Evolutionary conservation across 169 alveolate genomes (phyloP).

Genomic region (Theileria orientalis): DNA sequence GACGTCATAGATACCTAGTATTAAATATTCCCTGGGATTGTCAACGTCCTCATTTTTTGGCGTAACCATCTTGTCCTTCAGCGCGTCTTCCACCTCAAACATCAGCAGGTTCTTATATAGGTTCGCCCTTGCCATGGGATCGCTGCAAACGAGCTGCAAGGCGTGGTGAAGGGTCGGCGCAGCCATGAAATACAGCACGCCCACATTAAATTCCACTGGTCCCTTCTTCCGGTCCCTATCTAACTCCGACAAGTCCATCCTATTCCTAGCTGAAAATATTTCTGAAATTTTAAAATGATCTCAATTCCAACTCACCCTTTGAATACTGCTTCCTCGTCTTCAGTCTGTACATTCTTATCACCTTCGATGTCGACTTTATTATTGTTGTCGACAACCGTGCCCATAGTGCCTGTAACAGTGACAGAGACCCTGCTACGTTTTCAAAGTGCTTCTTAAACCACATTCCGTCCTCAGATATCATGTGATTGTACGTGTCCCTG

Average conservation of each 20-base stretch:
- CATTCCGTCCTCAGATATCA: constrained; percentile 43
- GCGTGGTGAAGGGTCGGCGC: constrained; percentile 69
- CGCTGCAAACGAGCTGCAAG: constrained; percentile 42
- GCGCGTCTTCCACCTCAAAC: constrained; percentile 57
- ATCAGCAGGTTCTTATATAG: constrained; percentile 45
- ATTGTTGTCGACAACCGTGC: constrained; percentile 63
- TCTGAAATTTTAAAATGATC: constrained; percentile 19
- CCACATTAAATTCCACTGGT: constrained; percentile 51
- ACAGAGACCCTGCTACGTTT: constrained; percentile 26
- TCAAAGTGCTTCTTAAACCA: constrained; percentile 64
- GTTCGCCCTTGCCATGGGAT: constrained; percentile 62
- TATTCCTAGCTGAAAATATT: constrained; percentile 28
- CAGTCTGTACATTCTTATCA: constrained; percentile 38
- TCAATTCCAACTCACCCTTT: constrained; percentile 7
- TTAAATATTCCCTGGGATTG: constrained; percentile 54
- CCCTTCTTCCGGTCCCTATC: constrained; percentile 9
- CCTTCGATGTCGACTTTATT: constrained; percentile 56
- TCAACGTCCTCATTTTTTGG: constrained; percentile 22
- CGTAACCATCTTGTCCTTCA: constrained; percentile 24
- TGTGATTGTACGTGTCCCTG: constrained; percentile 17
- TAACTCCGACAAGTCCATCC: constrained; percentile 1
- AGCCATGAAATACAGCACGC: constrained; percentile 47
- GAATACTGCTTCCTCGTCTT: constrained; percentile 38
- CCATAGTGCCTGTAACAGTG: constrained; percentile 58
- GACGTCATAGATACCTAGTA: constrained; percentile 33